These are phyloP conservation scores for Colletotrichum caudatum DNA, from an alignment of 2,329 filamentous ascomycete species.

Conservation along the genomic window DNA sequence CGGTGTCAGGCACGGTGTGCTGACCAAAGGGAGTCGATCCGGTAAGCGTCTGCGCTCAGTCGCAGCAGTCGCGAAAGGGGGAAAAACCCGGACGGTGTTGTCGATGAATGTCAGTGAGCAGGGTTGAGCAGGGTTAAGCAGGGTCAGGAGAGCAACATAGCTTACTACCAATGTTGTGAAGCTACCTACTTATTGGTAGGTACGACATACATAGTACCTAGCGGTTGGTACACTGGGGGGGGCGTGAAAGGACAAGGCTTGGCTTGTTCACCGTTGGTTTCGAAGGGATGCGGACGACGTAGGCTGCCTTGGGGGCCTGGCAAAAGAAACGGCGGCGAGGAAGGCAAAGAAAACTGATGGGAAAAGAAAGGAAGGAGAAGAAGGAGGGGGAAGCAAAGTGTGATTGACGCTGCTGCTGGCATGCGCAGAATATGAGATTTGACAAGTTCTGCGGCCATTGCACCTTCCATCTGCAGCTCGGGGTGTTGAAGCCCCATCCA, in stretches of 20 bases:
- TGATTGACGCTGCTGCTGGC: constrained; percentile 19
- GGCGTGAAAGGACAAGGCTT: constrained; percentile 26
- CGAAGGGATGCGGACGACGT: constrained; percentile 20
- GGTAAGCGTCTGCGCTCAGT: not conserved
- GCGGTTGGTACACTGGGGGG: constrained; percentile 20
- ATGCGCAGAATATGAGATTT: constrained; percentile 37
- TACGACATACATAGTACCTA: not conserved
- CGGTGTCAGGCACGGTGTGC: not conserved
- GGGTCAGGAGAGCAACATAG: not conserved
- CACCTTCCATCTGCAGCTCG: constrained; percentile 1
- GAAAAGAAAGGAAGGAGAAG: constrained; percentile 16
- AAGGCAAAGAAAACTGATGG: constrained; percentile 7
- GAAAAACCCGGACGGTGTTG: not conserved
- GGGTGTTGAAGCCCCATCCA: not conserved
- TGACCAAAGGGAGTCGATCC: not conserved
- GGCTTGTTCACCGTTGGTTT: constrained; percentile 35
- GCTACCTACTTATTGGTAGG: no score
- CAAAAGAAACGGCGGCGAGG: constrained; percentile 15
- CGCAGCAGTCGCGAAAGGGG: not conserved
- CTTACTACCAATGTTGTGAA: not conserved
- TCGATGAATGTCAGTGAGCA: not conserved
- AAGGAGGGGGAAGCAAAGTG: constrained; percentile 24
- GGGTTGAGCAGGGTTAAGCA: not conserved
- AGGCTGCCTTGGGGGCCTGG: constrained; percentile 3
- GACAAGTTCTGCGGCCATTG: constrained; percentile 23